phyloP scores from a whole-genome alignment of 2,329 filamentous ascomycete species.

The Diaporthe citrichinensis region DNA sequence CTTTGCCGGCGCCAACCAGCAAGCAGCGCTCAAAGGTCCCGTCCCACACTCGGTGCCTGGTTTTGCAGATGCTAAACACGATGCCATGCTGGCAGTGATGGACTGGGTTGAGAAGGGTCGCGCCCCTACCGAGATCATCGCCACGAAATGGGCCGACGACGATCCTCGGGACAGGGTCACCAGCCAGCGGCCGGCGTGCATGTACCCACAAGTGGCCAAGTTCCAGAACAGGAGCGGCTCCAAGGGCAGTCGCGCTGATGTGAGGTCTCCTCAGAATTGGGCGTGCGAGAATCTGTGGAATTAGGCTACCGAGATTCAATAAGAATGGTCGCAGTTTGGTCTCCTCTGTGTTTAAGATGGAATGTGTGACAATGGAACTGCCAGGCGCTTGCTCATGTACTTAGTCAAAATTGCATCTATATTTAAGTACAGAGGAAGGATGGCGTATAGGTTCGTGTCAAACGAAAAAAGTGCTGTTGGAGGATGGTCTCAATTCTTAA shows the following conservation, averaged over 20 bases:
- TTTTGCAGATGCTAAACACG: slow-evolving; percentile 50
- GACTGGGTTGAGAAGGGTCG: slow-evolving; percentile 59
- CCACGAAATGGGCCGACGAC: background rate
- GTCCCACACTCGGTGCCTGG: background rate
- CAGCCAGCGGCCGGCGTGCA: background rate
- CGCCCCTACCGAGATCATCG: slow-evolving; percentile 53
- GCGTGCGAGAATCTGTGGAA: background rate
- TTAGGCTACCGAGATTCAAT: background rate
- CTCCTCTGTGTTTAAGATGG: background rate
- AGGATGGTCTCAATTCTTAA: too few species aligned
- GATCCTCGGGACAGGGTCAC: background rate
- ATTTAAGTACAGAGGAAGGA: background rate
- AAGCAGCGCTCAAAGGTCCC: slow-evolving; percentile 20
- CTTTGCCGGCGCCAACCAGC: slow-evolving; percentile 21
- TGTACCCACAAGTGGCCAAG: background rate
- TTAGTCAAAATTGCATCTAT: background rate
- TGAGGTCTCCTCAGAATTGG: background rate
- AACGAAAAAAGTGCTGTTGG: too few species aligned
- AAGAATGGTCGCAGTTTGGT: background rate
- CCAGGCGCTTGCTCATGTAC: background rate
- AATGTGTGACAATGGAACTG: background rate
- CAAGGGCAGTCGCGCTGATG: background rate
- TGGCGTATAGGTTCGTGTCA: too few species aligned
- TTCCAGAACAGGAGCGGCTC: background rate
- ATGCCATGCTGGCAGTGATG: slow-evolving; percentile 61